Conservation (phyloP, 106 monocot species). For the Platanthera zijinensis region DNA sequence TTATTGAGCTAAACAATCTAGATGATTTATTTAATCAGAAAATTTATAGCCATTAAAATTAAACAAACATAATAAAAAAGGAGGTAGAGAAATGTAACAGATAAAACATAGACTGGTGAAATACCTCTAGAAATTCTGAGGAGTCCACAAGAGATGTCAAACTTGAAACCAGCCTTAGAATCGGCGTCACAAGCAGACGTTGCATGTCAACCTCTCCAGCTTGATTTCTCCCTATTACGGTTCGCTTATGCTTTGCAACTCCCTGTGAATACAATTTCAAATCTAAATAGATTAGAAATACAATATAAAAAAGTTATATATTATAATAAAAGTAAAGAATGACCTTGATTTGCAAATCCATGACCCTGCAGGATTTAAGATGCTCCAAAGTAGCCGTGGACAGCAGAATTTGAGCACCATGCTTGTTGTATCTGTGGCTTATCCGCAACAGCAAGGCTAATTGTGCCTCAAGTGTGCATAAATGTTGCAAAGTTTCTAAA, state of each 20-base stretch:
- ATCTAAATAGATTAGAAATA: slow-evolving; percentile 4
- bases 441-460: slow-evolving; percentile 70
- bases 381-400: slow-evolving; percentile 78
- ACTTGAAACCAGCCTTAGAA: slow-evolving; percentile 80
- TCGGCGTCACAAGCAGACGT: slow-evolving; percentile 46
- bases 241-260: slow-evolving; percentile 16
- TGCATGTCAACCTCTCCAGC: slow-evolving; percentile 32
- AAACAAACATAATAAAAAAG: not conserved
- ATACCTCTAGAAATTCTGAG: slow-evolving; percentile 78
- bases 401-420: slow-evolving; percentile 79
- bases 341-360: slow-evolving; percentile 53
- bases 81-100: not conserved
- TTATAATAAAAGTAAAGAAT: not conserved
- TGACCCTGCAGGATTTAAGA: slow-evolving; percentile 51
- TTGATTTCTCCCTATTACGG: slow-evolving; percentile 21
- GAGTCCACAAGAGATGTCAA: slow-evolving; percentile 66
- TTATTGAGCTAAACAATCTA: not conserved
- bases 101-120: not conserved
- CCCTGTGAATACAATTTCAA: slow-evolving; percentile 19
- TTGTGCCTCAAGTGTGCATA: slow-evolving; percentile 73
- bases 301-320: slow-evolving; percentile 1
- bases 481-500: slow-evolving; percentile 55
- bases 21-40: not conserved
- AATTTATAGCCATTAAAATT: not conserved
- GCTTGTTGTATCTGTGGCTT: slow-evolving; percentile 62